These are phyloP conservation scores for Polygonum aviculare DNA, from an alignment of 148 eudicot genomes.

Conservation along the genomic window DNA sequence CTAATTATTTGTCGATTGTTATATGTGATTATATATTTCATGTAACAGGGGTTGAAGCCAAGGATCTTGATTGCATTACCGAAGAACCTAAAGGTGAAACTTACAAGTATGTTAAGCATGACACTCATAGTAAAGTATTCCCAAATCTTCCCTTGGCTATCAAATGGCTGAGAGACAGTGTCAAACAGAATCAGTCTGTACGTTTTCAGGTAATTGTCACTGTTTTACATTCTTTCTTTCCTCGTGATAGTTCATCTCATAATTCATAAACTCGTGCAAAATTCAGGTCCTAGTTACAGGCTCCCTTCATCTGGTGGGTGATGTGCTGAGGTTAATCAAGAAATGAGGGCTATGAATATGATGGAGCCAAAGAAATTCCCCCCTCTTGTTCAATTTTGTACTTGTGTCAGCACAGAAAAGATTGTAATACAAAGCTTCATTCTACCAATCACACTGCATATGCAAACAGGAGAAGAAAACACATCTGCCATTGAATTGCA, in stretches of 20 bases:
- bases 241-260: not conserved
- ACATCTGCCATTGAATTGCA: not conserved
- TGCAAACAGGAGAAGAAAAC: not conserved
- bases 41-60: constrained; percentile 36
- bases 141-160: constrained; percentile 84
- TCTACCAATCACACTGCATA: not conserved
- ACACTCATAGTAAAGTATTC: constrained; percentile 64
- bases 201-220: constrained; percentile 55
- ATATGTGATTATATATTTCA: not conserved
- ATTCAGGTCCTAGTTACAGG: constrained; percentile 86
- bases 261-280: not conserved
- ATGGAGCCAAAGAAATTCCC: not conserved
- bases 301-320: constrained; percentile 88
- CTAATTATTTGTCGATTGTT: not conserved
- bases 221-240: not conserved
- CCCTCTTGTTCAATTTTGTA: constrained; percentile 4
- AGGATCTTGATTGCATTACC: constrained; percentile 24
- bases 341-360: constrained; percentile 26
- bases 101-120: constrained; percentile 29
- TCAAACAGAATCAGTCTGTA: constrained; percentile 50
- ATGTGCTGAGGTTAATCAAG: constrained; percentile 66
- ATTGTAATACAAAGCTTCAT: not conserved
- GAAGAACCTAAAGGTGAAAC: constrained; percentile 36
- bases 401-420: not conserved
- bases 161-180: constrained; percentile 79